These are phyloP conservation scores for Panellus pusillus DNA, from an alignment of 768 basidiomycete species.

Conservation along the genomic window DNA sequence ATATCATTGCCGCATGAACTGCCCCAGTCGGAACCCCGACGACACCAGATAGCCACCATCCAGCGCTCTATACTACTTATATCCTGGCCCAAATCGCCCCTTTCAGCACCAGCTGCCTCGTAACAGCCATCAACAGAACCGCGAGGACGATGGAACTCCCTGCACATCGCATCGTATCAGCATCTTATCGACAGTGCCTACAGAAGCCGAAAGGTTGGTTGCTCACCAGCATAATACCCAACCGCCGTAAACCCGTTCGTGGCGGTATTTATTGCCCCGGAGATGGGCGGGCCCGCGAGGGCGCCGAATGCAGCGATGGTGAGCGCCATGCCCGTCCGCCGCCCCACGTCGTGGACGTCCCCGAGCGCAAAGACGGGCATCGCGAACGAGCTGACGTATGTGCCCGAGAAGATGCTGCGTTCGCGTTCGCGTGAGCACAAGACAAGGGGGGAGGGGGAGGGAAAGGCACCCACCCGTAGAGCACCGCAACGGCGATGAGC, in stretches of 20 bases:
- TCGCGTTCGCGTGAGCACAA: not conserved
- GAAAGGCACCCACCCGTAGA: conserved; percentile 52
- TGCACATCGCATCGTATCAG: too few species aligned
- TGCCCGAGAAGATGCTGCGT: conserved; percentile 47
- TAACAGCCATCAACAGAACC: conserved; percentile 17
- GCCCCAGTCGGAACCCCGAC: too few species aligned
- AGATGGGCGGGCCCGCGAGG: conserved; percentile 61
- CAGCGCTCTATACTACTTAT: not conserved
- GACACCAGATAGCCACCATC: too few species aligned
- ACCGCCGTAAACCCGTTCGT: conserved; percentile 46
- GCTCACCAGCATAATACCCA: conserved; percentile 49
- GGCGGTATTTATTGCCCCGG: conserved; percentile 52
- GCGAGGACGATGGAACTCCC: conserved; percentile 19
- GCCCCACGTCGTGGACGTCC: conserved; percentile 53
- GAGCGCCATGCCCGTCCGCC: conserved; percentile 56
- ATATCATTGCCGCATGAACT: too few species aligned
- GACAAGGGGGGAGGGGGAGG: not conserved
- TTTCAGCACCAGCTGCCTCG: conserved; percentile 15
- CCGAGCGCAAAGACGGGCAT: conserved; percentile 53
- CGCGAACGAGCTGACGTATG: conserved; percentile 48
- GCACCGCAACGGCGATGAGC: conserved; percentile 47
- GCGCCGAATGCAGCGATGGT: conserved; percentile 54
- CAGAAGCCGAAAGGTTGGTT: not conserved
- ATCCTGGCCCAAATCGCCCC: conserved; percentile 20
- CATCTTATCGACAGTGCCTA: too few species aligned